These are phyloP conservation scores for Xylariaceae sp. DNA, from an alignment of 2,329 filamentous ascomycete genomes.

Conservation along the genomic window DNA sequence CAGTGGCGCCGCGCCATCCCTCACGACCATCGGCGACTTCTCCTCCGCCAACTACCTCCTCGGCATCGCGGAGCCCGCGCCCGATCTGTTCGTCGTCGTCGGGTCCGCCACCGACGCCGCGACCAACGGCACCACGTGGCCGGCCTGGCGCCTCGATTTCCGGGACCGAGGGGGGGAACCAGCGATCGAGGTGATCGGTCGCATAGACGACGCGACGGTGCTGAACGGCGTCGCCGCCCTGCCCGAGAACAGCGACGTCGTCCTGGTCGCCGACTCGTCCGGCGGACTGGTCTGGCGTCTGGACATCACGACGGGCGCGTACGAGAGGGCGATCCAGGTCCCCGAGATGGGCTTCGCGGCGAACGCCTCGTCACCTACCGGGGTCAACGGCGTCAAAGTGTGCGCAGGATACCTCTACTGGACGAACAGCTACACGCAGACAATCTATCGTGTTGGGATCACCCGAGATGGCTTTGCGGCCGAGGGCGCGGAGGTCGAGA, in stretches of 20 bases:
- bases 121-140: neutral
- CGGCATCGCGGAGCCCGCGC: constrained; percentile 2
- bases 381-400: constrained; percentile 26
- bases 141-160: neutral
- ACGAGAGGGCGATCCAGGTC: constrained; percentile 14
- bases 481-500: constrained; percentile 11
- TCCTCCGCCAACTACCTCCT: neutral
- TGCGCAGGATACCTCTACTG: constrained; percentile 22
- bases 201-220: constrained; percentile 11
- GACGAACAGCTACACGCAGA: constrained; percentile 17
- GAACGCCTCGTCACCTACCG: constrained; percentile 13
- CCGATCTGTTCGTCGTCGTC: constrained; percentile 2
- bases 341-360: constrained; percentile 16
- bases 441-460: constrained; percentile 16
- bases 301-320: constrained; percentile 16
- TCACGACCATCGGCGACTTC: neutral
- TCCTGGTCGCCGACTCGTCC: constrained; percentile 24
- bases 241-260: constrained; percentile 9
- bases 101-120: neutral
- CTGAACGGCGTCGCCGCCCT: constrained; percentile 22
- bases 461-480: constrained; percentile 9
- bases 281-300: constrained; percentile 23
- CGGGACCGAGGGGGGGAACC: neutral
- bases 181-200: constrained; percentile 11
- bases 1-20: neutral